Evolutionary conservation across 306 rosid species (phyloP), one percentile per base, ranked within the genome.

Genomic region (Sechiopsis laciniata): DNA sequence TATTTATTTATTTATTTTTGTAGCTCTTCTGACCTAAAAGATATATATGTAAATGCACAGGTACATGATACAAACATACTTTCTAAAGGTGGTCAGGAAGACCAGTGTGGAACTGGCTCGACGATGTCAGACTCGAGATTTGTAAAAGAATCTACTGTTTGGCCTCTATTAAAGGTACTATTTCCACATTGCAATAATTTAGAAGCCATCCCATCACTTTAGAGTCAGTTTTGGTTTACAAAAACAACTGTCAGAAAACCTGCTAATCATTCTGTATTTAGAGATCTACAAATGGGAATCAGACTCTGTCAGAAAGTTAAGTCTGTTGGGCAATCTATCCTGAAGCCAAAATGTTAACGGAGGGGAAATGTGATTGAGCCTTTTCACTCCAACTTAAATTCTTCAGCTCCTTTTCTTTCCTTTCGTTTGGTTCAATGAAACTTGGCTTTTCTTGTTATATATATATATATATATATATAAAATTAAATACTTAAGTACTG

Each of bases 31-130:
- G 26, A 7, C 24, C 40, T 24, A 2, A 12, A 60, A 16, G 66
- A 61, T 12, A 14, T 26, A 61, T 12, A 14, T 26, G 11, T 26
- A 40, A 40, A 12, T 26, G n/a, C 15, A 20, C 67, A 61, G 19
- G 67, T 26, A 61, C 16, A 24, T 60, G 67, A 26, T 60, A 42
- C 14, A 56, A 61, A 15, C 67, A 61, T 61, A 16, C 21, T 62
- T 62, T 26, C 48, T 19, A 58, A 29, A 29, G 37, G 42, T 62
- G 68, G 12, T 29, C 6, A 26, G 14, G 68, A 26, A 15, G 68
- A 62, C 3, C 46, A 14, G 46, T 26, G 48, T 35, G 21, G 21
- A 15, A 15, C 68, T 62, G 20, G 20, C 68, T 29, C 11, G 12
- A 32, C 48, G 1, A 35, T 20, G 2, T 32, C 13, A 4, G 21